A percentile compares a stretch with the other conserved stretches of the same genome.
Conservation (phyloP, 2,329 filamentous ascomycete genomes). For the Tolypocladium inflatum region DNA sequence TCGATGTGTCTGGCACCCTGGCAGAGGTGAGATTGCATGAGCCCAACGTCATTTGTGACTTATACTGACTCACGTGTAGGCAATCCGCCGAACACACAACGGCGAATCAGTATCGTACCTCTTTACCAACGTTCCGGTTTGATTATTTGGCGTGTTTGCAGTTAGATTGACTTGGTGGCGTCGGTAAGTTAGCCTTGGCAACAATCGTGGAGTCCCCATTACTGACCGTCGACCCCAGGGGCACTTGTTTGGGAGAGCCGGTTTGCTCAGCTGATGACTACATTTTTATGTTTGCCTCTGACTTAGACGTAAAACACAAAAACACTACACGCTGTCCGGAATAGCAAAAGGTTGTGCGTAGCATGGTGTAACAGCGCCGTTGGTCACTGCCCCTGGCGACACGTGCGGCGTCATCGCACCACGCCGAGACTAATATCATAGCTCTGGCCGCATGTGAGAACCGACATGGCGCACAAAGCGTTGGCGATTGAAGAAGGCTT, state of each 20-base stretch:
- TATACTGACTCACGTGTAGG: conserved; percentile 25
- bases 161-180: conserved; percentile 3
- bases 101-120: conserved; percentile 56
- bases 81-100: conserved; percentile 60
- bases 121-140: conserved; percentile 56
- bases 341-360: neutral
- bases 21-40: conserved; percentile 38
- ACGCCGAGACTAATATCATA: neutral
- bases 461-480: no score
- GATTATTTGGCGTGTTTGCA: conserved; percentile 7
- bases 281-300: neutral
- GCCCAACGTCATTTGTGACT: neutral
- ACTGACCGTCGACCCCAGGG: neutral
- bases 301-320: neutral
- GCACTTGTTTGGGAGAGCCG: neutral
- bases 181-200: neutral
- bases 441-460: neutral
- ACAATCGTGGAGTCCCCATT: no score
- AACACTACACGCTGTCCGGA: neutral
- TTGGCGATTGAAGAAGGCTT: neutral
- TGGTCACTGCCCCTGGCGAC: neutral
- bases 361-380: neutral
- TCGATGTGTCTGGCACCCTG: conserved; percentile 80
- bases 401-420: neutral
- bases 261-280: neutral